Evolutionary conservation across 345 rosid genomes (phyloP), one percentile per base, ranked within the genome.

Genomic region (Eucalyptus pumila): DNA sequence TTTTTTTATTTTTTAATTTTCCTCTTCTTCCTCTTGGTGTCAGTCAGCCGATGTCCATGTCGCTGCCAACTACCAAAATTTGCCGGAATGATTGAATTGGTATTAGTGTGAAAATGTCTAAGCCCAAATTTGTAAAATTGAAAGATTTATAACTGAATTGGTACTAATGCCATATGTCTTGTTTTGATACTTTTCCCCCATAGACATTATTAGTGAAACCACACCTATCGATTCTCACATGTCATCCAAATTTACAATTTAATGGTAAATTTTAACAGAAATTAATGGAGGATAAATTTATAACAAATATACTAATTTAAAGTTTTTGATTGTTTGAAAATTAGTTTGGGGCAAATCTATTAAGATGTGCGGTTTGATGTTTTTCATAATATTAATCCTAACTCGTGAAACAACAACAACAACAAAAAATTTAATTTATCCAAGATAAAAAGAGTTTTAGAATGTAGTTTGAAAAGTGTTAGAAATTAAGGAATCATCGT

Each of bases 51-150:
- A 50, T 50, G 3, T 50, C 54, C 54, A 51, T 51, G 4, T 51
- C 2, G 6, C 0, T 0, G 9, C 0, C 4, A 0, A 6, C 2
- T 1, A 4, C 4, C 8, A 51, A 51, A 51, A 6, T 51, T 51
- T 0, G 1, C 1, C 4, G 2, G 8, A 51, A 1, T 0, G 1
- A 51, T 3, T 51, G 0, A 16, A 16, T 51, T 51, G 4, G 4
- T 51, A 51, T 51, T 7, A 51, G 0, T 51, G 2, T 51, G 21
- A 51, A 3, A 16, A 16, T 51, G 9, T 51, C 21, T 1, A 16
- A 7, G 0, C 1, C 9, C 4, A 51, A 51, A 51, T 51, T 51
- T 4, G 2, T 51, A 21, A 0, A 51, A 51, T 51, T 16, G 1
- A 51, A 51, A 51, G 0, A 0, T 51, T 51, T 51, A 16, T 3